Percentiles rank a stretch among this genome's conserved stretches.
These are phyloP conservation scores for Ganoderma sinense DNA, from an alignment of 1,284 basidiomycete genomes.

Conservation along the genomic window DNA sequence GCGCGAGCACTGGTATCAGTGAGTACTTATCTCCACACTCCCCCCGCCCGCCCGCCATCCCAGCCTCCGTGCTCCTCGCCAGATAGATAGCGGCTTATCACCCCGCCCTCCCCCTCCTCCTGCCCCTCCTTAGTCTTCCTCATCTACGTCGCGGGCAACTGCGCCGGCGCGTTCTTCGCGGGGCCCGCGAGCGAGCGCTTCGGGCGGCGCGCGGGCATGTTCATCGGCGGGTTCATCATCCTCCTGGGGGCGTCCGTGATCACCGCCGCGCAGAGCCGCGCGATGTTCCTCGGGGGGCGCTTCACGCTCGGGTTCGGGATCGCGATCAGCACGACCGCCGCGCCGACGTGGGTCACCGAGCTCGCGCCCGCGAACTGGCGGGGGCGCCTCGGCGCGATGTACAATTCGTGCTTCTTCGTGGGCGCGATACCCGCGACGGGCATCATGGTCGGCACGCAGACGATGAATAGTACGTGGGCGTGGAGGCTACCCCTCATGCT, in stretches of 20 bases:
- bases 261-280: constrained; percentile 15
- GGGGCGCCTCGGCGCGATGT: constrained; percentile 20
- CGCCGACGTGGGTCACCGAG: constrained; percentile 22
- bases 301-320: constrained; percentile 25
- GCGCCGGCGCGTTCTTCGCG: constrained; percentile 19
- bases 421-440: constrained; percentile 24
- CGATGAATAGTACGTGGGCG: constrained; percentile 22
- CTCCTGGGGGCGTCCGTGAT: constrained; percentile 17
- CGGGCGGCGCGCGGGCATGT: constrained; percentile 19
- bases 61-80: background rate
- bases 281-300: constrained; percentile 23
- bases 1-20: constrained; percentile 19
- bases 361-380: constrained; percentile 26
- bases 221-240: constrained; percentile 19
- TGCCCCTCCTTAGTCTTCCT: constrained; percentile 11
- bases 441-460: constrained; percentile 21
- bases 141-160: constrained; percentile 20
- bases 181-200: constrained; percentile 19
- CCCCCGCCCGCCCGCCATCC: no score
- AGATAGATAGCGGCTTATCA: constrained; percentile 1
- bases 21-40: background rate
- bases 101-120: background rate
- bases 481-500: constrained; percentile 26
- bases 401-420: constrained; percentile 22
- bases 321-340: constrained; percentile 22